Evolutionary conservation across 106 monocot species (phyloP).

Genomic region (Triglochin maritima): DNA sequence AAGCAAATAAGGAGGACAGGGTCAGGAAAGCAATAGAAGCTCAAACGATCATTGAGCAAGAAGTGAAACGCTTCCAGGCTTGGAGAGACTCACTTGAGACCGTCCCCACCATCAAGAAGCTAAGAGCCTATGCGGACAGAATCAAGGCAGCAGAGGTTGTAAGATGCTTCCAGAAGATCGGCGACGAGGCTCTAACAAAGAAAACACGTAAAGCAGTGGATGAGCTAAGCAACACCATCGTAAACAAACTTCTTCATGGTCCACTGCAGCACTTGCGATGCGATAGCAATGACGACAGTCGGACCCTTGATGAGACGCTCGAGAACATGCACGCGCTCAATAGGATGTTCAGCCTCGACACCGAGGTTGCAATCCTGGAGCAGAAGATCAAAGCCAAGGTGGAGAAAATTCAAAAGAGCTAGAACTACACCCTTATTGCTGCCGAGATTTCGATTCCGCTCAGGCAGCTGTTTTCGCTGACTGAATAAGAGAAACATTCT

Average conservation of each 20-base stretch:
- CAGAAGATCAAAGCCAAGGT: constrained; percentile 93
- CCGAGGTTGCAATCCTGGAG: constrained; percentile 73
- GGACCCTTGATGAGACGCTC: constrained; percentile 80
- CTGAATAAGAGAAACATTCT: no score
- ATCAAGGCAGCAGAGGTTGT: constrained; percentile 64
- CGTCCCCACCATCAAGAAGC: constrained; percentile 95
- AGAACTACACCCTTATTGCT: background rate
- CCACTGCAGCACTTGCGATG: constrained; percentile 96
- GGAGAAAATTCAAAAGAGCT: constrained; percentile 52
- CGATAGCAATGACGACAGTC: constrained; percentile 72
- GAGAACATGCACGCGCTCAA: constrained; percentile 98
- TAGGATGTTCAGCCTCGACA: constrained; percentile 87
- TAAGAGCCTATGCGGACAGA: constrained; percentile 81
- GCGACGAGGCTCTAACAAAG: constrained; percentile 55
- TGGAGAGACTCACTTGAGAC: constrained; percentile 97
- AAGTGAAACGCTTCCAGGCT: constrained; percentile 66
- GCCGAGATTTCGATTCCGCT: no score
- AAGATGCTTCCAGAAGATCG: constrained; percentile 80
- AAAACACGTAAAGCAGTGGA: constrained; percentile 75
- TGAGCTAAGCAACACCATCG: constrained; percentile 65
- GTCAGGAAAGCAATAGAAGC: constrained; percentile 88
- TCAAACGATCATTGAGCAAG: constrained; percentile 56
- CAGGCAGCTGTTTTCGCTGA: no score
- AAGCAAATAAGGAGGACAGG: constrained; percentile 93
- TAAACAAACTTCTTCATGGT: constrained; percentile 92